A percentile compares a stretch with the other conserved stretches of the same genome.
phyloP scores from a whole-genome alignment of 768 basidiomycete species.

The Macrolepiota dolichaula region DNA sequence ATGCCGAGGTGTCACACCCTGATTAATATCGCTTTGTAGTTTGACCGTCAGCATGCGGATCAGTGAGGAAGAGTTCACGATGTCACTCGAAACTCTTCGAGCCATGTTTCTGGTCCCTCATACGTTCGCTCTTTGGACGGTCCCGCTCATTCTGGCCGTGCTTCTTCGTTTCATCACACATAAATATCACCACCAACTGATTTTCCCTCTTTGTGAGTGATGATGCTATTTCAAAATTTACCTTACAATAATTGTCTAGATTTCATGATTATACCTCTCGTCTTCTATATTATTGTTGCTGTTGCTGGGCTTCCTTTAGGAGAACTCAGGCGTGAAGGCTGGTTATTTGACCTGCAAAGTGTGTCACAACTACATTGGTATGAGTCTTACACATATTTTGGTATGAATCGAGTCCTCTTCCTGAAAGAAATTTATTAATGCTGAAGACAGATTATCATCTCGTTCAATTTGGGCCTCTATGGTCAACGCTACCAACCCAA shows the following conservation, averaged over 20 bases:
- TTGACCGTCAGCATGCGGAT: slow-evolving; percentile 84
- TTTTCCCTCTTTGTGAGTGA: slow-evolving; percentile 82
- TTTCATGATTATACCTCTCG: slow-evolving; percentile 72
- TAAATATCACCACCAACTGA: slow-evolving; percentile 79
- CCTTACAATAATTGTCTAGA: slow-evolving; percentile 36
- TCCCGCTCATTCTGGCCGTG: slow-evolving; percentile 75
- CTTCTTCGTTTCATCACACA: slow-evolving; percentile 78
- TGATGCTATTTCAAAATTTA: neutral
- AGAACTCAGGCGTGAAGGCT: slow-evolving; percentile 61
- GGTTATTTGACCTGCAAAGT: slow-evolving; percentile 77
- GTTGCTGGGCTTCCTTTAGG: slow-evolving; percentile 59
- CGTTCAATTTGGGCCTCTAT: slow-evolving; percentile 63
- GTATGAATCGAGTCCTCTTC: slow-evolving; percentile 37
- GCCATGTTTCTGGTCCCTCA: slow-evolving; percentile 64
- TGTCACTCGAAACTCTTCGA: slow-evolving; percentile 61
- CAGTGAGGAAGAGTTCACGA: slow-evolving; percentile 71
- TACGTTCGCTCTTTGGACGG: slow-evolving; percentile 72
- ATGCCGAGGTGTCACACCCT: neutral
- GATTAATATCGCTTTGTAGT: slow-evolving; percentile 29
- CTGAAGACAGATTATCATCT: slow-evolving; percentile 49
- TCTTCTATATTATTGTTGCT: slow-evolving; percentile 81
- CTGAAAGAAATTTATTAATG: neutral
- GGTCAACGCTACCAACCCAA: slow-evolving; percentile 89
- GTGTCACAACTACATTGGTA: slow-evolving; percentile 61
- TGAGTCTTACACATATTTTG: slow-evolving; percentile 77